Evolutionary conservation across 2,329 filamentous ascomycete species (phyloP).

Genomic region (Epichloe baconii): DNA sequence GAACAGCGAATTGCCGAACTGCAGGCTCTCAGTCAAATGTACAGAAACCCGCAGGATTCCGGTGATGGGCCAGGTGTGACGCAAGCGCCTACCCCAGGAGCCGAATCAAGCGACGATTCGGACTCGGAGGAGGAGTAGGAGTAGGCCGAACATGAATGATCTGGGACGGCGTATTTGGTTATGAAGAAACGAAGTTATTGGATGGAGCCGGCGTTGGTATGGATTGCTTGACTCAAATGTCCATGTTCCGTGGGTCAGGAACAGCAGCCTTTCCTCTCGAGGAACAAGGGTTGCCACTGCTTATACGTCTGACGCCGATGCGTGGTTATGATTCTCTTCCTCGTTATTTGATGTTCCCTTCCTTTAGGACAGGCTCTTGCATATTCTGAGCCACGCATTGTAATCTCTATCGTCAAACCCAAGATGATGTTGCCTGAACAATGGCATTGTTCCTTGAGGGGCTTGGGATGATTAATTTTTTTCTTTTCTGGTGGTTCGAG

Average conservation of each 20-base stretch:
- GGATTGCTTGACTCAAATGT: background rate
- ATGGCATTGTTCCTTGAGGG: background rate
- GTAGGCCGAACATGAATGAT: background rate
- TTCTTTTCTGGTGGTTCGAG: background rate
- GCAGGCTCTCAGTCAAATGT: conserved; percentile 36
- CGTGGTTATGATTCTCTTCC: background rate
- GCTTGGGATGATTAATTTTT: background rate
- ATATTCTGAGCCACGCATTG: background rate
- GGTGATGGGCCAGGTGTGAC: conserved; percentile 14
- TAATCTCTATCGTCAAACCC: background rate
- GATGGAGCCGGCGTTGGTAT: conserved; percentile 9
- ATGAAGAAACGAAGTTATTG: conserved; percentile 8
- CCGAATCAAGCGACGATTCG: conserved; percentile 30
- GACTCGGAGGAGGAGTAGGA: conserved; percentile 34
- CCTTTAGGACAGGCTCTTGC: conserved; percentile 1
- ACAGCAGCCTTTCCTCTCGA: background rate
- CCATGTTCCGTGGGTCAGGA: background rate
- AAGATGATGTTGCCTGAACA: background rate
- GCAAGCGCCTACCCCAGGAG: conserved; percentile 16
- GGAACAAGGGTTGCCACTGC: background rate
- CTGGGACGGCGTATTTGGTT: conserved; percentile 1
- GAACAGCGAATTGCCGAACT: conserved; percentile 51
- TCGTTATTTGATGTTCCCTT: background rate
- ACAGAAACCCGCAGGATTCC: conserved; percentile 22
- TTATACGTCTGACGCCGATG: background rate